A percentile compares a stretch with the other conserved stretches of the same genome.
Evolutionary conservation across 2,329 filamentous ascomycete genomes (phyloP).

Genomic region (Ceratocystiopsis sp.): DNA sequence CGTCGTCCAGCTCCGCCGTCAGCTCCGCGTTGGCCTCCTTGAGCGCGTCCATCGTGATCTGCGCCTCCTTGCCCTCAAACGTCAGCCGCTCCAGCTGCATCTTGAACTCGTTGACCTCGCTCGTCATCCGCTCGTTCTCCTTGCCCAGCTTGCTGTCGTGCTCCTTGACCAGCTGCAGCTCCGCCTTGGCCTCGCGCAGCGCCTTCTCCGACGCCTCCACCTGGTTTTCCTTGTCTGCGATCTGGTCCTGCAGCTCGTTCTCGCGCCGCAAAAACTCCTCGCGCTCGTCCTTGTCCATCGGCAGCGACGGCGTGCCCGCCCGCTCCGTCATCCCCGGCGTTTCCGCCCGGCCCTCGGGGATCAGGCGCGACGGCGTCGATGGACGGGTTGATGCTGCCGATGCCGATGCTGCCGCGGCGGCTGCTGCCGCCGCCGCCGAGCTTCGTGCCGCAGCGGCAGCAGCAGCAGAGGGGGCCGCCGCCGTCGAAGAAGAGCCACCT

Average conservation of each 20-base stretch:
- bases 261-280: conserved; percentile 91
- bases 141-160: conserved; percentile 68
- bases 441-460: conserved; percentile 35
- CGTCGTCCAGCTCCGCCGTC: conserved; percentile 77
- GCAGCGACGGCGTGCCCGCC: conserved; percentile 69
- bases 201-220: conserved; percentile 65
- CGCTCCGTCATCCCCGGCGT: conserved; percentile 58
- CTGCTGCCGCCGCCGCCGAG: conserved; percentile 33
- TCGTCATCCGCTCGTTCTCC: conserved; percentile 74
- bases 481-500: conserved; percentile 31
- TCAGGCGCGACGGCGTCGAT: conserved; percentile 33
- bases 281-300: conserved; percentile 87
- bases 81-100: conserved; percentile 94
- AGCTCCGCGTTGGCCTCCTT: conserved; percentile 93
- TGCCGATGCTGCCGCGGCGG: conserved; percentile 25
- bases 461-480: conserved; percentile 17
- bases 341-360: conserved; percentile 42
- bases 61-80: conserved; percentile 91
- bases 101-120: conserved; percentile 79
- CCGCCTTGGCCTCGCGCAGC: conserved; percentile 69
- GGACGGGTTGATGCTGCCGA: conserved; percentile 34
- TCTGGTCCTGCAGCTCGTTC: conserved; percentile 92
- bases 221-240: conserved; percentile 79
- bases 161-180: conserved; percentile 71
- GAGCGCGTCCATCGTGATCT: conserved; percentile 93